Base-by-base conservation (phyloP, 2,329 filamentous ascomycete genomes). In the Aureobasidium sp. region DNA sequence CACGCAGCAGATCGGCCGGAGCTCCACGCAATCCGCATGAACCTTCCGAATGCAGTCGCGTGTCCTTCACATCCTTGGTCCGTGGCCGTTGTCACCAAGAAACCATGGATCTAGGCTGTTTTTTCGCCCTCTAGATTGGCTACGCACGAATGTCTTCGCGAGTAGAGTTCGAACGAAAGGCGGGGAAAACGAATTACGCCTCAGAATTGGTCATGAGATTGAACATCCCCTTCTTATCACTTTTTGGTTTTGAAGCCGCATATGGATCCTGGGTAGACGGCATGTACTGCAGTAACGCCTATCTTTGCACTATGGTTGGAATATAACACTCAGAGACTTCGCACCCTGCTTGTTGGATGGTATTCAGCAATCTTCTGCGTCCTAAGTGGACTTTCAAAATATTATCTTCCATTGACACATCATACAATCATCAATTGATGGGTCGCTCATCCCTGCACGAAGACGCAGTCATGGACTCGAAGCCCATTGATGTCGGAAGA, bases 241-340 rank as follows among this genome's bases (percentile, higher is more conserved):
- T 57, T 57, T 36, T 44, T 44, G 39, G 52, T 17, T 29, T 36
- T 15, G 26, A 34, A n/a, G 53, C 17, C n/a, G 39, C 27, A 15
- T 12, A 20, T 23, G 27, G 27, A 17, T 51, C 32, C n/a, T 42
- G 37, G 37, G 17, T 60, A 26, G 23, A 50, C 55, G 44, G 46
- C 44, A 60, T 51, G 57, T 60, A 60, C 36, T 60, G 20, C 26
- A 51, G 57, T 60, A 60, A 32, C 46, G 57, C 57, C 57, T 60
- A 60, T 60, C 57, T 26, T 42, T 42, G 39, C 20, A 48, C 5
- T 23, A 39, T 58, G 42, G 29, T 34, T 47, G 29, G 13, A 46
- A 37, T 37, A 48, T 48, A 58, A 58, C 55, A 47, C 42, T 27
- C 15, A 34, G 13, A 48, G 42, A 6, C 15, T 39, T 47, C 55